Evolutionary conservation across 176 grass and related monocot genomes (phyloP).

Genomic region (Tillandsia fasciculata): DNA sequence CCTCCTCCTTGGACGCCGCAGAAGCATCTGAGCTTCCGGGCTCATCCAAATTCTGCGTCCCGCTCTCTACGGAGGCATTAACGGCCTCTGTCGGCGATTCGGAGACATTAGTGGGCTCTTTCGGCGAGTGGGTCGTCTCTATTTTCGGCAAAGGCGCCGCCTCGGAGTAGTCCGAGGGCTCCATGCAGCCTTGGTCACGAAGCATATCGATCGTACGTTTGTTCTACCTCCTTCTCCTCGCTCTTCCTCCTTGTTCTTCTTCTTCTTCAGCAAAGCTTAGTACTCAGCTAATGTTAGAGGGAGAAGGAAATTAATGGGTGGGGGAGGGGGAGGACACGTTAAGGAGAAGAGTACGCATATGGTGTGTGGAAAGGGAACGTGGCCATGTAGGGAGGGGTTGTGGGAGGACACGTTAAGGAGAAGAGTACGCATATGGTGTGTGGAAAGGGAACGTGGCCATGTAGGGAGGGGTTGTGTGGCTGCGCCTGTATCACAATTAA

Average conservation of each 20-base stretch:
- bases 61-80: not conserved
- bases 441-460: not conserved
- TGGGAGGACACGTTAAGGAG: not conserved
- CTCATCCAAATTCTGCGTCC: not conserved
- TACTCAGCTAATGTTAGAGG: not conserved
- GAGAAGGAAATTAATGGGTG: not conserved
- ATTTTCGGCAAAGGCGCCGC: too few relatives aligned
- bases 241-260: not conserved
- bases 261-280: not conserved
- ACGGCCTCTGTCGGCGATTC: too few relatives aligned
- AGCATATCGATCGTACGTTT: too few relatives aligned
- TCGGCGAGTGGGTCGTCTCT: too few relatives aligned
- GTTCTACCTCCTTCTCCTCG: too few relatives aligned
- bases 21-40: not conserved
- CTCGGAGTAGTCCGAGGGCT: too few relatives aligned
- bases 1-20: not conserved
- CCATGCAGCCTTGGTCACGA: too few relatives aligned
- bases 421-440: not conserved
- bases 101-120: too few relatives aligned
- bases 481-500: not conserved
- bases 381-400: not conserved
- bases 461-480: not conserved
- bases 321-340: not conserved
- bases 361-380: not conserved
- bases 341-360: not conserved